Base-by-base conservation (phyloP, 192 early-diverging fungal species). In the Linnemannia hyalina region DNA sequence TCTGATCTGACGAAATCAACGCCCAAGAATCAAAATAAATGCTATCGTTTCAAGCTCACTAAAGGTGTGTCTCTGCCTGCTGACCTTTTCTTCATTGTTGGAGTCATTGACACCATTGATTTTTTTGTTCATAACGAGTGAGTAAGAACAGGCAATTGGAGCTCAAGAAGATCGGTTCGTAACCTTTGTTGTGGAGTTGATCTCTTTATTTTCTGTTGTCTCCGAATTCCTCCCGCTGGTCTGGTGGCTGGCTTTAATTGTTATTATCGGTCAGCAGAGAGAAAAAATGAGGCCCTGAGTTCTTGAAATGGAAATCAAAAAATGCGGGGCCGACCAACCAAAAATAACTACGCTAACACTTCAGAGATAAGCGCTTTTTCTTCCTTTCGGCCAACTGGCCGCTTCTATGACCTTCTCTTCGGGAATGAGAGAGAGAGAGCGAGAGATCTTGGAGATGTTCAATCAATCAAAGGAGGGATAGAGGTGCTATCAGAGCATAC, bases 231-330 rank as follows among this genome's bases (percentile, higher is more conserved):
- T 35, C 73, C 54, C 36, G 73, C 73, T 35, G 47, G 54, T 54
- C 26, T 35, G 35, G 35, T 26, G 16, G 29, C 60, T 65, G 60
- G 60, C 60, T 65, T 9, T 32, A 52, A 20, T 52, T 52, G 16
- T 18, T 49, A 18, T 52, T 73, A 13, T 73, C 0, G 38, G 38
- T 6, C 38, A 40, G 29, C 71, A 11, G 9, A 13, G 2, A 41
- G 13, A 29, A 20, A 9, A 15, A 20, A 23, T 20, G 36, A 38
- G 9, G 55, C 55, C 55, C 55, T 60, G 22, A 60, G 49, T 57
- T 77, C 78, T 79, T 15, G 42, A 55, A 73, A 79, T 79, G 78
- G 78, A 79, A 79, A 79, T 73, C 52, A 18, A 54, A 73, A 80
- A 80, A 80, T 80, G 78, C 72, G 78, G 78, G 78, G 78, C 69